Conservation (phyloP, 2,329 filamentous ascomycete genomes). For the Aspergillus ruber region DNA sequence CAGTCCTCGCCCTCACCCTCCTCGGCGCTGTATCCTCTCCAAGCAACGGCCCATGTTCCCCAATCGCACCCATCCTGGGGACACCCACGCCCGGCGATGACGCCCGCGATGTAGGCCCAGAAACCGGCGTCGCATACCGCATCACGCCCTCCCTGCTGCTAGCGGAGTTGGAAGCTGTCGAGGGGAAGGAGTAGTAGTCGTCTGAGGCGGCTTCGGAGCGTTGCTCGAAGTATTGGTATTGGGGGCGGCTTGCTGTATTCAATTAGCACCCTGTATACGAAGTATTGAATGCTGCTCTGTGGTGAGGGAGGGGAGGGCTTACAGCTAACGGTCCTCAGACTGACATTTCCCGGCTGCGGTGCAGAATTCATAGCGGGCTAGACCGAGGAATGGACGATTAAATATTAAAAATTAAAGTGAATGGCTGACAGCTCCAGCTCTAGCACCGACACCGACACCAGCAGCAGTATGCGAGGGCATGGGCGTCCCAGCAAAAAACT, state of each 20-base stretch:
- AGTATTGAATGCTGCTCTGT: no score
- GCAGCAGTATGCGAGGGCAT: constrained; percentile 1
- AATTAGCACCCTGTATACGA: no score
- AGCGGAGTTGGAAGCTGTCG: constrained; percentile 31
- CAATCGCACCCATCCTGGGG: no score
- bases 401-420: not conserved
- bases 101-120: constrained; percentile 24
- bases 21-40: constrained; percentile 17
- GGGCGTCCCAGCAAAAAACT: constrained; percentile 13
- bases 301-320: constrained; percentile 13
- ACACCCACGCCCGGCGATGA: constrained; percentile 12
- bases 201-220: constrained; percentile 45
- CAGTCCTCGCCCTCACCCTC: constrained; percentile 16
- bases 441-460: not conserved
- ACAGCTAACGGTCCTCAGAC: constrained; percentile 36
- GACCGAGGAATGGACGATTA: not conserved
- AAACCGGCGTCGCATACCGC: constrained; percentile 42
- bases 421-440: not conserved
- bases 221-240: constrained; percentile 35
- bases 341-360: constrained; percentile 16
- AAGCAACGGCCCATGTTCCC: no score
- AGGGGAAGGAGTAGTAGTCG: constrained; percentile 43
- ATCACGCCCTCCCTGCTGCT: constrained; percentile 33
- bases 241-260: constrained; percentile 37
- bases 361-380: constrained; percentile 20